Evolutionary conservation across 495 filamentous ascomycete genomes (phyloP).

Genomic region (Aspergillus homomorphus): DNA sequence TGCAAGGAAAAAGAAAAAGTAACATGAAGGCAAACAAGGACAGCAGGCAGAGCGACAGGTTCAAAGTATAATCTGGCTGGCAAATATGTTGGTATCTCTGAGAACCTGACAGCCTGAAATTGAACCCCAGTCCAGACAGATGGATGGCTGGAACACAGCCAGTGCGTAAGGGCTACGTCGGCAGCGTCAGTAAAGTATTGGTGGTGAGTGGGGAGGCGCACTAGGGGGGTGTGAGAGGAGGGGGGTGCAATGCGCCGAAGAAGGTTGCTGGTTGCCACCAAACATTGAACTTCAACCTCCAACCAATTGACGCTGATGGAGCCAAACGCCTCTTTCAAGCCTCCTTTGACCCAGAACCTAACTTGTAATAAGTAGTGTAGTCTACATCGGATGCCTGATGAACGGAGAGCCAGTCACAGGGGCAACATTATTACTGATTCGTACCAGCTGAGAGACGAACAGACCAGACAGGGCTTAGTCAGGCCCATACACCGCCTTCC

Average conservation of each 20-base stretch:
- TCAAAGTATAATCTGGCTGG: background rate
- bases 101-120: background rate
- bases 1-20: background rate
- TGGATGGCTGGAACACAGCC: background rate
- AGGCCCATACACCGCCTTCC: conserved; percentile 36
- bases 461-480: conserved; percentile 17
- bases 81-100: background rate
- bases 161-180: background rate
- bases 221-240: too few species aligned
- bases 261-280: background rate
- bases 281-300: background rate
- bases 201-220: background rate
- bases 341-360: too few species aligned
- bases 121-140: background rate
- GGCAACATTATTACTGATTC: too few species aligned
- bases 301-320: background rate
- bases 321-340: background rate
- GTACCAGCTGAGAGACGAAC: too few species aligned
- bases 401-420: background rate
- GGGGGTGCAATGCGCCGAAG: background rate
- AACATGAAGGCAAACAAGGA: too few species aligned
- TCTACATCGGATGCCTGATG: background rate
- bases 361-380: too few species aligned
- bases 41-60: too few species aligned
- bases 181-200: background rate